Conservation (phyloP, 768 basidiomycete species). For the Filobasidium floriforme region DNA sequence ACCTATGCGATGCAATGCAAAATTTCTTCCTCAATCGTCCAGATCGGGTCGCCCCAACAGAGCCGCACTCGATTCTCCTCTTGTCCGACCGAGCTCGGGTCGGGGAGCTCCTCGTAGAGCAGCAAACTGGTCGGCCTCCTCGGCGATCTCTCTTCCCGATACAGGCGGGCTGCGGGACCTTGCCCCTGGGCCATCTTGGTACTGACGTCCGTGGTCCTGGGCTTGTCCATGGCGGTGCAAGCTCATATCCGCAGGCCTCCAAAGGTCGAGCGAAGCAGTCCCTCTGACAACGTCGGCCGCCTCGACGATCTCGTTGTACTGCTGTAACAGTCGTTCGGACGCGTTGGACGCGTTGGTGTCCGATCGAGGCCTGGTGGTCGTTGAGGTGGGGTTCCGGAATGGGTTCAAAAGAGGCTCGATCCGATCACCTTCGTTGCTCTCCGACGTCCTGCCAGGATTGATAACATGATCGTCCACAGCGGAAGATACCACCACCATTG, state of each 20-base stretch:
- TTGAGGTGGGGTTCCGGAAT: background rate
- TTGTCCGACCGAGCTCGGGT: conserved; percentile 30
- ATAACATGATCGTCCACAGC: background rate
- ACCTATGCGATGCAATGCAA: no score
- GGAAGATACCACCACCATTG: background rate
- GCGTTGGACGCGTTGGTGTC: conserved; percentile 11
- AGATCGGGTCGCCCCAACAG: conserved; percentile 28
- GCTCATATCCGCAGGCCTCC: conserved; percentile 19
- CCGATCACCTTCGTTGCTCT: background rate
- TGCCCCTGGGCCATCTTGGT: background rate
- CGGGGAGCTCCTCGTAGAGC: conserved; percentile 25
- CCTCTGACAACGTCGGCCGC: conserved; percentile 7
- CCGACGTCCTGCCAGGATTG: background rate
- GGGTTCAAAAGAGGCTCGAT: background rate
- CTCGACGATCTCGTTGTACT: conserved; percentile 11
- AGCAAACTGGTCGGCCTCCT: conserved; percentile 36
- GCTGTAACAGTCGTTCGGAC: conserved; percentile 2
- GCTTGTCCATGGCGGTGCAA: background rate
- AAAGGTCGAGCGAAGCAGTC: conserved; percentile 19
- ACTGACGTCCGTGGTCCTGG: background rate
- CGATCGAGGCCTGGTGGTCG: background rate
- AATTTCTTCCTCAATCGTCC: background rate
- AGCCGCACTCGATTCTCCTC: conserved; percentile 36
- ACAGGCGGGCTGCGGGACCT: background rate
- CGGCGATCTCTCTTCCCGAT: conserved; percentile 30